These are phyloP conservation scores for Trichosanthes cucumerina DNA, from an alignment of 306 rosid genomes.

Conservation along the genomic window DNA sequence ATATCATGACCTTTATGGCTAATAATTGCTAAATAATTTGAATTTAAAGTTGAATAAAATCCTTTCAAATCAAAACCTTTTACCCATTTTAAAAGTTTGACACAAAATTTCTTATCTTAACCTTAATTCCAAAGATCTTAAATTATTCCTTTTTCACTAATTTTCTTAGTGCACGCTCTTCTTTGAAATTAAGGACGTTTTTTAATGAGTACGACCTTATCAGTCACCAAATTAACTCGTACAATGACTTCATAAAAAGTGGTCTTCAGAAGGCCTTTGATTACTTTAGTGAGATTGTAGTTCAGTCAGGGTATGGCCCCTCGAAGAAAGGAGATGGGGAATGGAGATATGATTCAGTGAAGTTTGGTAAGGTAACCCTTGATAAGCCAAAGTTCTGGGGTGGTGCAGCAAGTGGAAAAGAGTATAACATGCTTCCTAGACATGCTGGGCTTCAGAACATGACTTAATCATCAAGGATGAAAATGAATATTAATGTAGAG, in stretches of 20 bases:
- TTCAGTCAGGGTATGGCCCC: slow-evolving; percentile 76
- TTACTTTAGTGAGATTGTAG: slow-evolving; percentile 51
- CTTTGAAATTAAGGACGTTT: too few relatives aligned
- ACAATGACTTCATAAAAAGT: slow-evolving; percentile 36
- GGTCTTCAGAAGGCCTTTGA: slow-evolving; percentile 55
- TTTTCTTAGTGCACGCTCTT: too few relatives aligned
- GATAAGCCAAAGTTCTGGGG: slow-evolving; percentile 70
- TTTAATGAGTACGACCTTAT: slow-evolving; percentile 59
- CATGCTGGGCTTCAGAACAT: slow-evolving; percentile 91
- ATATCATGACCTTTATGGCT: too few relatives aligned
- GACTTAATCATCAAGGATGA: slow-evolving; percentile 74
- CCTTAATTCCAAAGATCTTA: too few relatives aligned
- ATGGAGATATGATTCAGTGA: slow-evolving; percentile 61
- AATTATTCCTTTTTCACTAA: too few relatives aligned
- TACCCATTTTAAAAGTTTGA: too few relatives aligned
- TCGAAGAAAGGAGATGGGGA: slow-evolving; percentile 66
- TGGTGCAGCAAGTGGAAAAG: slow-evolving; percentile 43
- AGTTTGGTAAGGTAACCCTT: slow-evolving; percentile 62
- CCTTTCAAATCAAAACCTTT: too few relatives aligned
- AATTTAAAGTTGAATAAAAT: too few relatives aligned
- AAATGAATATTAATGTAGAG: slow-evolving; percentile 43
- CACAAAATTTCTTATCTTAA: too few relatives aligned
- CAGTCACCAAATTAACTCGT: slow-evolving; percentile 84
- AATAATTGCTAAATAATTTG: too few relatives aligned
- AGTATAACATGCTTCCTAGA: slow-evolving; percentile 66